phyloP scores from a whole-genome alignment of 208 protist genomes.

The Trypanosoma mega region DNA sequence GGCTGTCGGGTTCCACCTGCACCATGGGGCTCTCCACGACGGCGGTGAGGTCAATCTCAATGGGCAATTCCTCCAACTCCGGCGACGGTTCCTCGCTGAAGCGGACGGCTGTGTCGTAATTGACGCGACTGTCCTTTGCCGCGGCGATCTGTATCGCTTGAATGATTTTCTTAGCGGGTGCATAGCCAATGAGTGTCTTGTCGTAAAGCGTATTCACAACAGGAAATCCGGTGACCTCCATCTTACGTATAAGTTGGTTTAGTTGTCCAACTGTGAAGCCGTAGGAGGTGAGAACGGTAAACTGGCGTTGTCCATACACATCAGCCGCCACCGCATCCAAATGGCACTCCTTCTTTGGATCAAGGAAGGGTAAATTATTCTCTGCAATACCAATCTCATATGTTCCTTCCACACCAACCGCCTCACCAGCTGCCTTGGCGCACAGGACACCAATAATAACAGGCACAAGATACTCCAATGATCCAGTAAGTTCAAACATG shows the following conservation, averaged over 20 bases:
- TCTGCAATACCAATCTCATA: slow-evolving; percentile 82
- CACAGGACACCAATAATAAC: slow-evolving; percentile 71
- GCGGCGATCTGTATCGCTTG: slow-evolving; percentile 54
- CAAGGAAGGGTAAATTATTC: slow-evolving; percentile 75
- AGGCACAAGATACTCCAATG: slow-evolving; percentile 78
- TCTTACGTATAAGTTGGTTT: slow-evolving; percentile 53
- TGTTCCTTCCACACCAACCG: slow-evolving; percentile 63
- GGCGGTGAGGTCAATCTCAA: slow-evolving; percentile 53
- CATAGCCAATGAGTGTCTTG: slow-evolving; percentile 71
- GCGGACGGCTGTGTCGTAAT: slow-evolving; percentile 40
- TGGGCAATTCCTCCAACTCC: slow-evolving; percentile 21
- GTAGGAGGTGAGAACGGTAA: slow-evolving; percentile 64
- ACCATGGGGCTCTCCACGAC: slow-evolving; percentile 61
- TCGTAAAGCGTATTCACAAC: slow-evolving; percentile 60
- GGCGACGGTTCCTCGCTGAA: slow-evolving; percentile 36
- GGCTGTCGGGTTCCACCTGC: slow-evolving; percentile 69
- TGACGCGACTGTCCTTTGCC: slow-evolving; percentile 41
- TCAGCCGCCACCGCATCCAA: slow-evolving; percentile 53
- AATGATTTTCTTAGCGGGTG: slow-evolving; percentile 55
- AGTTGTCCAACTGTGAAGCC: slow-evolving; percentile 61
- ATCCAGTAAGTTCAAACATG: slow-evolving; percentile 92
- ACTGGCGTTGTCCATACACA: slow-evolving; percentile 48
- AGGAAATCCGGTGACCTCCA: slow-evolving; percentile 69
- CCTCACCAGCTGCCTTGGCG: slow-evolving; percentile 69
- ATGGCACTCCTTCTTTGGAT: slow-evolving; percentile 78